These are phyloP conservation scores for Starmerella sirachaensis DNA, from an alignment of 805 yeast species.

Conservation along the genomic window DNA sequence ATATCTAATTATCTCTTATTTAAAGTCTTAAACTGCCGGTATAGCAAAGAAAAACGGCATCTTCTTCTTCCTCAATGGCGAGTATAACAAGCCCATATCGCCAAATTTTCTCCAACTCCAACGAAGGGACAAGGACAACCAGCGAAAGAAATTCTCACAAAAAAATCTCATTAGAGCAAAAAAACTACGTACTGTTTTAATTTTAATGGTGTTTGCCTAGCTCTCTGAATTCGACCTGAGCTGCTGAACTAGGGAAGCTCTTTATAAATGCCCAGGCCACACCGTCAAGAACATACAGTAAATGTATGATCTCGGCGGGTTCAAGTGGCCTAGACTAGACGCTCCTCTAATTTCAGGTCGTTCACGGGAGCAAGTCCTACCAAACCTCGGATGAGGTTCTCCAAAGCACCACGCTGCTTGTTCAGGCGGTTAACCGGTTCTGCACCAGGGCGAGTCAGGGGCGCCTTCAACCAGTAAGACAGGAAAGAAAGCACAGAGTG, in stretches of 20 bases:
- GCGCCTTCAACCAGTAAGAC: conserved; percentile 95
- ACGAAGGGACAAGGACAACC: neutral
- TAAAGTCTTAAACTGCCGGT: too few species aligned
- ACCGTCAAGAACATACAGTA: too few species aligned
- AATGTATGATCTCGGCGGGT: too few species aligned
- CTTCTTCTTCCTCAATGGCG: too few species aligned
- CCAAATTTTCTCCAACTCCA: too few species aligned
- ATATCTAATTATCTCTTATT: conserved; percentile 1
- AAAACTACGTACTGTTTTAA: conserved; percentile 10
- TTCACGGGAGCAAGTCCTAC: conserved; percentile 83
- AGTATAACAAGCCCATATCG: too few species aligned
- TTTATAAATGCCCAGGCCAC: too few species aligned
- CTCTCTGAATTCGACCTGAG: conserved; percentile 13
- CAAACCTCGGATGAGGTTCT: conserved; percentile 76
- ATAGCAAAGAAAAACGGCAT: too few species aligned
- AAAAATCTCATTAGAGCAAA: conserved; percentile 6
- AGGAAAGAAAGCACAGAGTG: conserved; percentile 79
- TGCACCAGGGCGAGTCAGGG: conserved; percentile 80
- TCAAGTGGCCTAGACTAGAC: conserved; percentile 42
- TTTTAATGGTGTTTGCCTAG: neutral
- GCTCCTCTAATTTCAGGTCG: conserved; percentile 90
- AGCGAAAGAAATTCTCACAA: neutral
- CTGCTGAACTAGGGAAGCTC: conserved; percentile 13
- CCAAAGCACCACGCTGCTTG: conserved; percentile 87
- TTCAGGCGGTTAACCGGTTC: conserved; percentile 86